Base-by-base conservation (phyloP, 2,329 filamentous ascomycete species). In the Aspergillus tanneri region DNA sequence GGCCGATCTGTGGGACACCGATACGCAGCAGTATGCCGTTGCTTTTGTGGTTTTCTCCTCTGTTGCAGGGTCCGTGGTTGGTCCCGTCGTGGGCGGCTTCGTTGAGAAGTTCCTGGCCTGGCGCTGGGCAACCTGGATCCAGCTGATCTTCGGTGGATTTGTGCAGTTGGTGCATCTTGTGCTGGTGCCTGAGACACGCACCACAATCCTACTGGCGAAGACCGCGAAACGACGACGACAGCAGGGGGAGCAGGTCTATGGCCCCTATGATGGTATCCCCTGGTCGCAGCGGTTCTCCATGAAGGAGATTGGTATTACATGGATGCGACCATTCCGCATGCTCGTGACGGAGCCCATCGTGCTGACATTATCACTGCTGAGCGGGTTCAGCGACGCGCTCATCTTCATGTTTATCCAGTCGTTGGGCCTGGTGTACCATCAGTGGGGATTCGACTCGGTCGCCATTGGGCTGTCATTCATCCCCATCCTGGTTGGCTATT, bases 371-470 rank as follows among this genome's bases (percentile, higher is more conserved):
- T 88, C 86, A 1, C 76, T 89, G 0, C 80, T 89, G 4, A 85
- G 80, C 3, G 86, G 86, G 24, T 89, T 89, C 73, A 83, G 80
- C 8, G 86, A 89, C 50, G 85, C 85, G 2, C 78, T 90, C 3
- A 88, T 89, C 68, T 90, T 89, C 73, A 87, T 87, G 75, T 87
- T 86, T 64, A 82, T 89, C 45, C 84, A 89, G 64, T 86, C 82
- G 0, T 90, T 88, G 57, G 69, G 73, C 0, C 74, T 87, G 2
- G 85, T 90, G 2, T 56, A 57, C 28, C 43, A 53, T n/a, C 54
- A 59, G 28, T 62, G 59, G 57, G 43, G 34, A 2, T 61, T 62
- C 30, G 32, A 53, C 32, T 38, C 60, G 9, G 35, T 57, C 4
- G 39, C 49, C 19, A 58, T 58, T 16, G 57, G 59, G 2, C 39